Base-by-base conservation (phyloP, 768 basidiomycete species). In the Coprinopsis strossmayeri region DNA sequence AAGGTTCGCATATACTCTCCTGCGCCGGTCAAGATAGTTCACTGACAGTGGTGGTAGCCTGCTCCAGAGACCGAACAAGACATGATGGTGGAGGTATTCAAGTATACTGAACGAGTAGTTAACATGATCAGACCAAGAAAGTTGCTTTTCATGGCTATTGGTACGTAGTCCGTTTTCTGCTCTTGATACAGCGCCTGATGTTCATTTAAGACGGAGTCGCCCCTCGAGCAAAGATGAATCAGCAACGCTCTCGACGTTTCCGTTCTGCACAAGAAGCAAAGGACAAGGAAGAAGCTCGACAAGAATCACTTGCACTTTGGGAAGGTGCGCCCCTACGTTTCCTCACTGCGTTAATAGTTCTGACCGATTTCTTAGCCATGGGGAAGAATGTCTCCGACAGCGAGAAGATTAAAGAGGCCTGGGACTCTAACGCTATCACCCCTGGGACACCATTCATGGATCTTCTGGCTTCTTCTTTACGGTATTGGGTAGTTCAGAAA, bases 391-490 rank as follows among this genome's bases (percentile, higher is more conserved):
- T 90, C 12, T 80, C 74, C 20, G 91, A 94, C 21, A 86, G 87
- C 35, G 91, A 91, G 49, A 85, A 82, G 64, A 78, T 82, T 55
- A 86, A 90, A 65, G 82, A 85, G 60, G 67, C 87, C 1, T 99
- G 96, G 96, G 96, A 99, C 63, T 88, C 91, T 1, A 99, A 99
- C 64, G 96, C 96, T 34, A 99, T 99, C 61, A 99, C 96, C 0
- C 96, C 96, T 12, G 96, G 92, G 1, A 99, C 96, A 15, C 96
- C 96, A 0, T 99, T 99, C 70, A 99, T 99, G 96, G 81, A 85
- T 52, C 74, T 98, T 3, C 73, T 99, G 25, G 91, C 96, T 1
- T 59, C 76, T 13, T 93, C 91, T 3, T 67, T 99, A 46, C 81
- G 93, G 46, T 99, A 97, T 61, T 99, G 96, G 96, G 89, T 97